Conservation (phyloP, 2,329 filamentous ascomycete species). For the Xylariales sp. region DNA sequence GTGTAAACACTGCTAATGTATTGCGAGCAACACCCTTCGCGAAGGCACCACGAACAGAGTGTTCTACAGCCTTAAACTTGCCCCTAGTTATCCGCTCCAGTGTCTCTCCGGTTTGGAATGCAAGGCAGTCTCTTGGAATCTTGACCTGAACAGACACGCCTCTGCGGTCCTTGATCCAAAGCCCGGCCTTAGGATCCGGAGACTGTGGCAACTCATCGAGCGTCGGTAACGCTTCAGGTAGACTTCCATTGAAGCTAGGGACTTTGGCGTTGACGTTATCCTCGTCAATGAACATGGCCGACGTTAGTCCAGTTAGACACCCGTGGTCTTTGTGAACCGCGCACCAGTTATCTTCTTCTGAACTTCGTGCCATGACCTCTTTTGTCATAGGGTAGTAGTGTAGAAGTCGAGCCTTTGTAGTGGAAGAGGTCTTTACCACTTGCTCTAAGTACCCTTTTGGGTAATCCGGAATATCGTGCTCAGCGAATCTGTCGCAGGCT, state of each 20-base stretch:
- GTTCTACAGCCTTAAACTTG: constrained; percentile 88
- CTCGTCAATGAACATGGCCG: constrained; percentile 95
- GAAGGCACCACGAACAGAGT: constrained; percentile 81
- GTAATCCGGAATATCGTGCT: constrained; percentile 73
- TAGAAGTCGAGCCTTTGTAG: constrained; percentile 84
- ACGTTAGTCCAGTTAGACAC: constrained; percentile 89
- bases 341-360: constrained; percentile 85
- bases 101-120: constrained; percentile 93
- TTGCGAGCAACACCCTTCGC: constrained; percentile 67
- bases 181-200: constrained; percentile 77
- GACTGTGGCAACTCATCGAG: constrained; percentile 69
- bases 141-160: constrained; percentile 84
- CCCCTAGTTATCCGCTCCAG: constrained; percentile 89
- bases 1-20: constrained; percentile 93
- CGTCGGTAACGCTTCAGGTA: constrained; percentile 33
- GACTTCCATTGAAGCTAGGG: constrained; percentile 27
- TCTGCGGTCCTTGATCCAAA: constrained; percentile 89
- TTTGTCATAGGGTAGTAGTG: constrained; percentile 79
- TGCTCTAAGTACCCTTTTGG: constrained; percentile 75
- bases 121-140: constrained; percentile 87
- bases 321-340: constrained; percentile 88
- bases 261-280: constrained; percentile 28
- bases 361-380: constrained; percentile 25
- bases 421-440: constrained; percentile 79
- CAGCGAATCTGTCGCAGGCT: constrained; percentile 85